phyloP scores from a whole-genome alignment of 2,329 filamentous ascomycete genomes.

The Aphanoascus verrucosus region DNA sequence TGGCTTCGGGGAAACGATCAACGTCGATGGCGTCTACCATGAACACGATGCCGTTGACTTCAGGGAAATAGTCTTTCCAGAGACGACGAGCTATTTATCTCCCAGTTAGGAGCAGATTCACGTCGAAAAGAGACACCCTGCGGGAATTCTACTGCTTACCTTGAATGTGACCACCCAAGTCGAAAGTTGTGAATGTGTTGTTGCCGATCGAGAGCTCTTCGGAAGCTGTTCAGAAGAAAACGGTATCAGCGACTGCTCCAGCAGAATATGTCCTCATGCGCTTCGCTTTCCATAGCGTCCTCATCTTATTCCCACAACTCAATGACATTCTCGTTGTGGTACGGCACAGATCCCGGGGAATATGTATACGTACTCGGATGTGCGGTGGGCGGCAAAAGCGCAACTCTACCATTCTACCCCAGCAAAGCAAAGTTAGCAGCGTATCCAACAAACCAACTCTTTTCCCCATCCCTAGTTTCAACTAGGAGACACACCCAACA shows the following conservation, averaged over 20 bases:
- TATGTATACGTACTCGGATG: constrained; percentile 64
- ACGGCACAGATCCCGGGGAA: background rate
- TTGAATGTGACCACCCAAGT: constrained; percentile 88
- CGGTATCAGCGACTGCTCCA: background rate
- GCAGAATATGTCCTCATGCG: too few species aligned
- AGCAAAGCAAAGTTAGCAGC: constrained; percentile 14
- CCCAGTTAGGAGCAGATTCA: background rate
- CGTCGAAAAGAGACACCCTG: constrained; percentile 11
- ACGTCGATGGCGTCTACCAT: constrained; percentile 95
- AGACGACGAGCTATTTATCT: constrained; percentile 67
- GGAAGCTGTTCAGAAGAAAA: constrained; percentile 49
- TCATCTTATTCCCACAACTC: background rate
- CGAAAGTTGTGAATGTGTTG: constrained; percentile 89
- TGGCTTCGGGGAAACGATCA: constrained; percentile 86
- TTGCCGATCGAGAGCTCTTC: constrained; percentile 90
- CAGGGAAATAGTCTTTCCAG: constrained; percentile 95
- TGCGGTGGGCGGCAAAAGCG: constrained; percentile 78
- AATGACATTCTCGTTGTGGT: background rate
- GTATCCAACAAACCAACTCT: background rate
- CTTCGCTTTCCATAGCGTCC: background rate
- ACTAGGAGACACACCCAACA: background rate
- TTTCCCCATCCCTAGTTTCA: background rate
- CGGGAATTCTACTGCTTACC: constrained; percentile 40
- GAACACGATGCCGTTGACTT: constrained; percentile 94
- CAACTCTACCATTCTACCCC: constrained; percentile 74